phyloP scores from a whole-genome alignment of 208 protist genomes.

The Lotmaria passim region DNA sequence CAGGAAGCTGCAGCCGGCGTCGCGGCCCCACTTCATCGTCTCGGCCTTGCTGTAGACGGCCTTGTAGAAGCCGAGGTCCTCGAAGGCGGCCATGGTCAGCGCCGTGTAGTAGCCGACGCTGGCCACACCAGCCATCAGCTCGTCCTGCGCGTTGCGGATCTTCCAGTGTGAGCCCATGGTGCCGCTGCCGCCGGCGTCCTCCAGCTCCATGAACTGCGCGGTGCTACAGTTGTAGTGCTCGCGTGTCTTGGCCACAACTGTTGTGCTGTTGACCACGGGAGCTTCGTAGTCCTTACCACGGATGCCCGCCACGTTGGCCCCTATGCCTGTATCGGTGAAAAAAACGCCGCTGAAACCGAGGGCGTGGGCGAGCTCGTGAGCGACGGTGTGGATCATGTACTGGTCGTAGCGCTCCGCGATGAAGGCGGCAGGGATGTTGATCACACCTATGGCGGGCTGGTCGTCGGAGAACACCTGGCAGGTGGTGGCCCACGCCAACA shows the following conservation, averaged over 20 bases:
- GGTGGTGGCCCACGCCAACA: constrained; percentile 47
- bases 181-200: constrained; percentile 61
- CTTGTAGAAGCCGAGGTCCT: constrained; percentile 85
- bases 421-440: constrained; percentile 55
- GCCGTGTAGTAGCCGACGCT: constrained; percentile 51
- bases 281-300: constrained; percentile 37
- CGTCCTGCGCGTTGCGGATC: constrained; percentile 72
- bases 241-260: constrained; percentile 38
- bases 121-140: constrained; percentile 73
- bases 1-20: constrained; percentile 63
- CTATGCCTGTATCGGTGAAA: constrained; percentile 24
- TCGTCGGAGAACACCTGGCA: constrained; percentile 36
- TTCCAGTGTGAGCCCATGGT: constrained; percentile 87
- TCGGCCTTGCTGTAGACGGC: constrained; percentile 68
- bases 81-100: constrained; percentile 84
- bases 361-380: constrained; percentile 89
- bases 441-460: constrained; percentile 48
- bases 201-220: constrained; percentile 70
- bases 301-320: constrained; percentile 15
- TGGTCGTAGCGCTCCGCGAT: constrained; percentile 17
- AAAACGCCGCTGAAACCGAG: constrained; percentile 63
- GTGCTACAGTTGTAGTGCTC: constrained; percentile 72
- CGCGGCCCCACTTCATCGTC: constrained; percentile 72
- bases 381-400: constrained; percentile 28
- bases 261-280: constrained; percentile 37